These are phyloP conservation scores for Aspergillus hiratsukae DNA, from an alignment of 2,329 filamentous ascomycete species.

Conservation along the genomic window DNA sequence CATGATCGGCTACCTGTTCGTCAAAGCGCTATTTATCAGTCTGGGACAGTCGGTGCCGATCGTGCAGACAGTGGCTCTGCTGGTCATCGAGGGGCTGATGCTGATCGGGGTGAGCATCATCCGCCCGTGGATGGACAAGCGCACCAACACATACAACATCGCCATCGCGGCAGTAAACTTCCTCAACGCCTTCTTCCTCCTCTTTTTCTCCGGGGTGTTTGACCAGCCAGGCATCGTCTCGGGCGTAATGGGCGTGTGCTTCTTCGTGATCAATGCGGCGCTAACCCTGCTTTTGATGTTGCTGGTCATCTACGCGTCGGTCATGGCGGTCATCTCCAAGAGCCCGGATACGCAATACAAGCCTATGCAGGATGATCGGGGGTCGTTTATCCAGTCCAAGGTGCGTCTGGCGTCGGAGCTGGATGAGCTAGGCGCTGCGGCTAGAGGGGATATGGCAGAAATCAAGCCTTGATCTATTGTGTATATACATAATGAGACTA, in stretches of 20 bases:
- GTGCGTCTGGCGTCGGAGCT: slow-evolving; percentile 68
- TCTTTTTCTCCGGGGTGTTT: slow-evolving; percentile 84
- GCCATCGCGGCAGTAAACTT: slow-evolving; percentile 86
- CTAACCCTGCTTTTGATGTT: slow-evolving; percentile 78
- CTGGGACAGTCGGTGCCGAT: slow-evolving; percentile 66
- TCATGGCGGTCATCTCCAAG: slow-evolving; percentile 78
- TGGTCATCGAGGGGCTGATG: slow-evolving; percentile 74
- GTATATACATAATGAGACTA: slow-evolving; percentile 1
- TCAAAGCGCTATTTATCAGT: slow-evolving; percentile 85
- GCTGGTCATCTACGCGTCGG: slow-evolving; percentile 70
- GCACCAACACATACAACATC: slow-evolving; percentile 94
- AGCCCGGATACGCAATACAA: slow-evolving; percentile 93
- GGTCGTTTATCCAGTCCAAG: slow-evolving; percentile 95
- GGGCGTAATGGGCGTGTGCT: slow-evolving; percentile 80
- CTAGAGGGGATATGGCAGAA: neutral
- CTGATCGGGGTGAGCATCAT: slow-evolving; percentile 75
- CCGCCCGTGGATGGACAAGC: slow-evolving; percentile 97
- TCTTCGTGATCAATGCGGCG: slow-evolving; percentile 81
- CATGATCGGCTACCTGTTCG: slow-evolving; percentile 66
- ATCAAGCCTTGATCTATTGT: neutral
- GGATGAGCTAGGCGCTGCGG: slow-evolving; percentile 69
- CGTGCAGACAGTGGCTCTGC: slow-evolving; percentile 73
- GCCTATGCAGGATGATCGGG: slow-evolving; percentile 90
- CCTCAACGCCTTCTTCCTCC: slow-evolving; percentile 78
- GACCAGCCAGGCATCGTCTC: slow-evolving; percentile 75